Conservation (phyloP, 2,329 filamentous ascomycete species). For the Aspergillus ibericus region DNA sequence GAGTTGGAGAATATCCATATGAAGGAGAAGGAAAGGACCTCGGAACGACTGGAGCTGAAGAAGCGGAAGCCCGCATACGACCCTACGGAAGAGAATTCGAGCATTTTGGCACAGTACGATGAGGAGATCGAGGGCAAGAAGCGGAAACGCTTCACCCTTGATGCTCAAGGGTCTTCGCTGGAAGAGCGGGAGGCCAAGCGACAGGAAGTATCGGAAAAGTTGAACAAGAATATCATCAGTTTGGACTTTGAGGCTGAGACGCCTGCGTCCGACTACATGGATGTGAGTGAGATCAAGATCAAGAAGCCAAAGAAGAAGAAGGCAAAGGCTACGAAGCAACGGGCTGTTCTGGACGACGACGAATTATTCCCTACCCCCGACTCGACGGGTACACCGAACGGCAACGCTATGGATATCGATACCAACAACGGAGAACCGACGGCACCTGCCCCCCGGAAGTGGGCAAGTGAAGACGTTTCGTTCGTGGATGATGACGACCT, state of each 20-base stretch:
- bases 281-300: constrained; percentile 82
- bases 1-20: constrained; percentile 62
- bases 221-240: constrained; percentile 69
- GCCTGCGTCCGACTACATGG: constrained; percentile 82
- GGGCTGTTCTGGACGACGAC: constrained; percentile 59
- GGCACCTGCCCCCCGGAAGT: constrained; percentile 56
- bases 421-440: constrained; percentile 44
- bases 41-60: constrained; percentile 77
- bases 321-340: constrained; percentile 71
- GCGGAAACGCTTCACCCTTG: constrained; percentile 80
- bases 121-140: constrained; percentile 93
- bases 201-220: constrained; percentile 56
- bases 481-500: constrained; percentile 92
- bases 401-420: constrained; percentile 75
- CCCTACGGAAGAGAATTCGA: constrained; percentile 68
- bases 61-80: constrained; percentile 90
- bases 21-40: constrained; percentile 43
- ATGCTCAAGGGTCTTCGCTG: constrained; percentile 69
- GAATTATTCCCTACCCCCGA: constrained; percentile 51
- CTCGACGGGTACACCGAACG: constrained; percentile 35
- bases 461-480: constrained; percentile 63
- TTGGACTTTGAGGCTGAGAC: constrained; percentile 68
- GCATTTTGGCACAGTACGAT: constrained; percentile 86
- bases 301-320: constrained; percentile 91
- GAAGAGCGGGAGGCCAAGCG: constrained; percentile 61